Evolutionary conservation across 306 rosid genomes (phyloP).

Genomic region (Vigna nakashimae): DNA sequence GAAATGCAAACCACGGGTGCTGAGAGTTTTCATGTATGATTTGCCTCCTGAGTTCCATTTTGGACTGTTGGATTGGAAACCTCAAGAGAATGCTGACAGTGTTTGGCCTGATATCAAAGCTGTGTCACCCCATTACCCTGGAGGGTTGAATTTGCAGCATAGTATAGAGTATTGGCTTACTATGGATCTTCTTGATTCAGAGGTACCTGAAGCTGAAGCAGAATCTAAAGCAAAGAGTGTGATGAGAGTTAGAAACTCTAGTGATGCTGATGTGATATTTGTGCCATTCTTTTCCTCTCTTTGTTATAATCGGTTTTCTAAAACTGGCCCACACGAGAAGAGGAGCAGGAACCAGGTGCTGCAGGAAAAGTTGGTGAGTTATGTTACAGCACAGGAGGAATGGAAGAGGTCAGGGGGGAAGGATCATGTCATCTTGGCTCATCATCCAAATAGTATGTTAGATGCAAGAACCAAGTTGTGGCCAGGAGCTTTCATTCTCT

Average conservation of each 20-base stretch:
- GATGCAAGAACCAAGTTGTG: constrained; percentile 73
- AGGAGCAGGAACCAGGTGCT: constrained; percentile 60
- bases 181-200: constrained; percentile 76
- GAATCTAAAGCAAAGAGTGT: constrained; percentile 46
- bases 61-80: constrained; percentile 71
- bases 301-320: constrained; percentile 66
- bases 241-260: constrained; percentile 66
- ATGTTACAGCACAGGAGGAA: constrained; percentile 60
- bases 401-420: constrained; percentile 81
- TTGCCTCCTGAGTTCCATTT: constrained; percentile 74
- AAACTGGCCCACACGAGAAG: constrained; percentile 45
- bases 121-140: constrained; percentile 66
- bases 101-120: constrained; percentile 76
- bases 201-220: constrained; percentile 45
- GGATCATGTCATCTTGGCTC: constrained; percentile 84
- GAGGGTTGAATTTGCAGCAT: constrained; percentile 80
- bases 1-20: constrained; percentile 41
- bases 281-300: constrained; percentile 88
- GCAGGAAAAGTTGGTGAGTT: constrained; percentile 67
- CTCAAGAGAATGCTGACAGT: constrained; percentile 34
- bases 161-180: constrained; percentile 92
- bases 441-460: constrained; percentile 87
- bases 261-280: constrained; percentile 73
- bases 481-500: constrained; percentile 74
- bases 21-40: constrained; percentile 80